These are phyloP conservation scores for Tympanopsis confertula DNA, from an alignment of 2,329 filamentous ascomycete species.

Conservation along the genomic window DNA sequence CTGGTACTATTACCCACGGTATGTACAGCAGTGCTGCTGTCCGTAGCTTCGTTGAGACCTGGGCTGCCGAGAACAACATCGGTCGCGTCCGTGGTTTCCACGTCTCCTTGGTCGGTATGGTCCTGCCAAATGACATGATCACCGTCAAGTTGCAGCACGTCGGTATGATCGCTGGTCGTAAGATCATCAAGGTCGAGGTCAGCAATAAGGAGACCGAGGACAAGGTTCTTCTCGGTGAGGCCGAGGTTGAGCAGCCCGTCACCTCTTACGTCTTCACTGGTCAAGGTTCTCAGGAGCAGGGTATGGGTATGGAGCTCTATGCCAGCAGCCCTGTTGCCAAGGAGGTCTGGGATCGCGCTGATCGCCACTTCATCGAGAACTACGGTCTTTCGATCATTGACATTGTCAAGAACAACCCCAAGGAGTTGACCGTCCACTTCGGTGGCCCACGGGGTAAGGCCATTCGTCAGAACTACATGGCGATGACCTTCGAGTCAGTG, in stretches of 20 bases:
- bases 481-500: conserved; percentile 7
- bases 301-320: conserved; percentile 31
- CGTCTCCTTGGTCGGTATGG: conserved; percentile 20
- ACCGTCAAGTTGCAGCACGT: conserved; percentile 16
- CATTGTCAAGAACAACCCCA: conserved; percentile 24
- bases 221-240: conserved; percentile 16
- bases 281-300: conserved; percentile 22
- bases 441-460: conserved; percentile 17
- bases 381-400: conserved; percentile 19
- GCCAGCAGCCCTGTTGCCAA: conserved; percentile 14
- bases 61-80: conserved; percentile 7
- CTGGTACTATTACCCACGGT: conserved; percentile 25
- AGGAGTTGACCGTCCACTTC: conserved; percentile 21
- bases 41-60: conserved; percentile 12
- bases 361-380: conserved; percentile 16
- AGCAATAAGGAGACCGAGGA: conserved; percentile 14
- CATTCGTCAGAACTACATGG: conserved; percentile 20
- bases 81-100: conserved; percentile 12
- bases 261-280: conserved; percentile 26
- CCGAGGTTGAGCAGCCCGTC: conserved; percentile 14
- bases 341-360: conserved; percentile 21
- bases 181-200: conserved; percentile 18
- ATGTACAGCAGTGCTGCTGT: conserved; percentile 22
- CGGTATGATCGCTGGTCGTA: conserved; percentile 18
- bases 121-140: conserved; percentile 18